Evolutionary conservation across 768 basidiomycete genomes (phyloP), one percentile per base, ranked within the genome.

Genomic region (Russula vinacea): DNA sequence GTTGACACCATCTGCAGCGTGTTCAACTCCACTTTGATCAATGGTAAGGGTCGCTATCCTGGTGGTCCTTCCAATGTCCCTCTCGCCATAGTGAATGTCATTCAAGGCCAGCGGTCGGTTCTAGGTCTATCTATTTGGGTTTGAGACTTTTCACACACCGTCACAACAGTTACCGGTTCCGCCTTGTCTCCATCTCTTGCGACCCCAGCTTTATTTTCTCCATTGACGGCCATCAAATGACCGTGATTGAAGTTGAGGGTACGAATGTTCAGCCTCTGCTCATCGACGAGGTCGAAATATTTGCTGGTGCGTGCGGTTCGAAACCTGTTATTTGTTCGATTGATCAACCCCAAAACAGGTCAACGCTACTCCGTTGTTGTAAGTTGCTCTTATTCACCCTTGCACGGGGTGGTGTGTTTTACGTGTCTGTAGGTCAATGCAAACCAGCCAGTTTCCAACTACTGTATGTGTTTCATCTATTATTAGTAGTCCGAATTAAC

Each of bases 241-340:
- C 66, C 1, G 57, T 69, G 11, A 70, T 70, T 24, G 69, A 70
- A 61, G 69, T 53, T 26, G 69, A 70, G 51, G 69, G 69, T 44
- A 33, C 13, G 4, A 57, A 50, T 24, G 11, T 44, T 5, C 33
- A 70, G 32, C 69, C 69, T 32, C 22, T 60, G 11, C 2, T 22
- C 1, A 56, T 70, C 5, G 65, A 70, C 17, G 56, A 51, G 1
- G 29, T 70, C 6, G n/a, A 33, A 2, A 65, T 70, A 7, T 67
- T 60, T n/a, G 47, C 58, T 13, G 62, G 62, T 58, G 42, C 19
- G 42, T 8, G 0, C 19, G 42, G 42, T 19, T 44, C 19, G 8
- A n/a, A 19, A 9, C 19, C 17, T 8, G 42, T 9, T n/a, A 19
- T 19, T 44, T 44, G 42, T 44, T 8, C 7, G 8, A 19, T 19